A percentile compares a stretch with the other conserved stretches of the same genome.
These are phyloP conservation scores for Wickerhamiella sorbophila DNA, from an alignment of 805 yeast genomes.

Conservation along the genomic window DNA sequence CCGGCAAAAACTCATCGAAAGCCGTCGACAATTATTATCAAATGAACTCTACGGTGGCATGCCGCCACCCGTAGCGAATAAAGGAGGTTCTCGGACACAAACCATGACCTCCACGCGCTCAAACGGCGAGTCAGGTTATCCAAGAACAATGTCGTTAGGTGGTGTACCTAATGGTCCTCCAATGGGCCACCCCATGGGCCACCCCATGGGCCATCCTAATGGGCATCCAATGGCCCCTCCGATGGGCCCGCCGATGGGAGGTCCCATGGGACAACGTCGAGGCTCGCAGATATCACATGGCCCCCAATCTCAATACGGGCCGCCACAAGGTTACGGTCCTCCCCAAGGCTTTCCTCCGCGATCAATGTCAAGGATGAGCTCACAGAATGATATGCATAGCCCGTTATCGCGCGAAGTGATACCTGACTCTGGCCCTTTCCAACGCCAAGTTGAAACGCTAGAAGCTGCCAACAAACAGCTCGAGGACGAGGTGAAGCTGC, in stretches of 20 bases:
- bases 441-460: too few species aligned
- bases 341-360: background rate
- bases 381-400: background rate
- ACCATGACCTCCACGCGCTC: conserved; percentile 5
- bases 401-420: background rate
- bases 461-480: conserved; percentile 15
- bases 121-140: conserved; percentile 1
- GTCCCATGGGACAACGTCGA: too few species aligned
- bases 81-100: background rate
- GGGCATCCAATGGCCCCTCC: background rate
- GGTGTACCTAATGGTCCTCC: background rate
- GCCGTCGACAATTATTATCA: conserved; percentile 15
- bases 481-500: conserved; percentile 23
- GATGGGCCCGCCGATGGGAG: background rate
- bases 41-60: conserved; percentile 11
- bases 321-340: too few species aligned
- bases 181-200: background rate
- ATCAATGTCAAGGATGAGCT: background rate
- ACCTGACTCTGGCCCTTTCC: background rate
- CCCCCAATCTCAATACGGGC: too few species aligned
- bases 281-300: too few species aligned
- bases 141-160: conserved; percentile 6
- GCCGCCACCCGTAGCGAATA: conserved; percentile 10
- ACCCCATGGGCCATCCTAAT: background rate
- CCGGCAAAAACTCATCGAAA: conserved; percentile 20